Conservation (phyloP, 2,329 filamentous ascomycete species). For the Neofusicoccum umdonicola region DNA sequence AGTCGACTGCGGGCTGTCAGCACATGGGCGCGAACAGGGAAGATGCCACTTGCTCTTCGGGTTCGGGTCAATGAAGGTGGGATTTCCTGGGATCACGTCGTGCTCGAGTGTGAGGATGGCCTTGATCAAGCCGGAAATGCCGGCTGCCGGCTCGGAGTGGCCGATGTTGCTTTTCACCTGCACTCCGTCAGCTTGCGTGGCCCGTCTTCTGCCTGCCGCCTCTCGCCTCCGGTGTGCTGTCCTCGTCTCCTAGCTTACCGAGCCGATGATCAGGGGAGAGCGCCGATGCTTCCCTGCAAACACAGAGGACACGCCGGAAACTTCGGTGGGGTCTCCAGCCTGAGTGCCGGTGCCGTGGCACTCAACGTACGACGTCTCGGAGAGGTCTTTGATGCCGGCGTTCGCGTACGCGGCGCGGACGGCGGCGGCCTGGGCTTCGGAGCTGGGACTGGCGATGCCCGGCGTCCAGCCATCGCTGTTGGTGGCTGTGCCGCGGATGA, state of each 20-base stretch:
- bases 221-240: too few species aligned
- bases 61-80: conserved; percentile 10
- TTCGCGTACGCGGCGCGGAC: conserved; percentile 35
- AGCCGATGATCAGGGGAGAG: too few species aligned
- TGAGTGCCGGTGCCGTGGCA: conserved; percentile 58
- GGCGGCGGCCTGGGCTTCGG: conserved; percentile 32
- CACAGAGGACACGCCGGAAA: conserved; percentile 18
- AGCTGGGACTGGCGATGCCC: conserved; percentile 35
- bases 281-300: neutral
- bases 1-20: neutral
- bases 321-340: conserved; percentile 43
- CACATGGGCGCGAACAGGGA: too few species aligned
- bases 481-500: conserved; percentile 27
- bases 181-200: too few species aligned
- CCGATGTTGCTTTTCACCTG: conserved; percentile 38
- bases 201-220: too few species aligned
- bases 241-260: too few species aligned
- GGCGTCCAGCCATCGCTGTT: conserved; percentile 27
- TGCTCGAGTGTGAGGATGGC: conserved; percentile 37
- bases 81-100: conserved; percentile 30
- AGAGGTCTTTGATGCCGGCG: conserved; percentile 17
- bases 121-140: conserved; percentile 33
- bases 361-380: conserved; percentile 20
- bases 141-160: conserved; percentile 35
- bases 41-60: neutral